Evolutionary conservation across 1,284 basidiomycete genomes (phyloP).

Genomic region (Hemileia vastatrix): DNA sequence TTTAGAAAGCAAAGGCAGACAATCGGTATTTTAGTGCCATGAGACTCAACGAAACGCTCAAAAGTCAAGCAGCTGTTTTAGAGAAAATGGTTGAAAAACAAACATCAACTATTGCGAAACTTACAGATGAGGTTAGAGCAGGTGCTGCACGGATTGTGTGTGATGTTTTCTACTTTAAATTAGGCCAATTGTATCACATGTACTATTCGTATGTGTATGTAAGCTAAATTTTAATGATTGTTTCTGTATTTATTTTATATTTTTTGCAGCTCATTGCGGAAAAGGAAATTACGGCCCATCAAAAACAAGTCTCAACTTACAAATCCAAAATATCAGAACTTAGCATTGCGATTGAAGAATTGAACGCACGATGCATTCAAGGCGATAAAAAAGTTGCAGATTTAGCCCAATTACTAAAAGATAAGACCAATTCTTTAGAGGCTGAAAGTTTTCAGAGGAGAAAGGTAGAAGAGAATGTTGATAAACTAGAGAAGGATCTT

Average conservation of each 20-base stretch:
- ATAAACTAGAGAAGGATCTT: constrained; percentile 38
- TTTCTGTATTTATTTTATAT: neutral
- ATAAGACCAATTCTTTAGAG: constrained; percentile 44
- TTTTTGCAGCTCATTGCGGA: constrained; percentile 50
- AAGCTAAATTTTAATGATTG: neutral
- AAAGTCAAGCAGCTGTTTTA: constrained; percentile 63
- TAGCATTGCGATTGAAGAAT: constrained; percentile 25
- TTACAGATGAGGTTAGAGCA: constrained; percentile 58
- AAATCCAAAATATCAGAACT: constrained; percentile 48
- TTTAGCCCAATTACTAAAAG: constrained; percentile 43
- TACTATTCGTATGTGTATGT: neutral
- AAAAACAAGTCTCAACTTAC: constrained; percentile 47
- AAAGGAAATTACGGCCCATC: constrained; percentile 48
- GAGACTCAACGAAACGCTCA: constrained; percentile 74
- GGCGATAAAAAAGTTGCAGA: constrained; percentile 39
- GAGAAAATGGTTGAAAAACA: constrained; percentile 65
- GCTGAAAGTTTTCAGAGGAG: constrained; percentile 36
- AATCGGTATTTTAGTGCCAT: constrained; percentile 89
- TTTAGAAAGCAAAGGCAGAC: constrained; percentile 77
- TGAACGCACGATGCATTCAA: constrained; percentile 28
- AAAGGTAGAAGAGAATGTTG: constrained; percentile 42
- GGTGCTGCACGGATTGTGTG: constrained; percentile 55
- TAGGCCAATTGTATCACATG: neutral
- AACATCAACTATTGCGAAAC: constrained; percentile 61
- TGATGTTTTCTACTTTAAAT: constrained; percentile 21